Evolutionary conservation across 805 yeast species (phyloP), one percentile per base, ranked within the genome.

Genomic region (Dipodascus albidus): DNA sequence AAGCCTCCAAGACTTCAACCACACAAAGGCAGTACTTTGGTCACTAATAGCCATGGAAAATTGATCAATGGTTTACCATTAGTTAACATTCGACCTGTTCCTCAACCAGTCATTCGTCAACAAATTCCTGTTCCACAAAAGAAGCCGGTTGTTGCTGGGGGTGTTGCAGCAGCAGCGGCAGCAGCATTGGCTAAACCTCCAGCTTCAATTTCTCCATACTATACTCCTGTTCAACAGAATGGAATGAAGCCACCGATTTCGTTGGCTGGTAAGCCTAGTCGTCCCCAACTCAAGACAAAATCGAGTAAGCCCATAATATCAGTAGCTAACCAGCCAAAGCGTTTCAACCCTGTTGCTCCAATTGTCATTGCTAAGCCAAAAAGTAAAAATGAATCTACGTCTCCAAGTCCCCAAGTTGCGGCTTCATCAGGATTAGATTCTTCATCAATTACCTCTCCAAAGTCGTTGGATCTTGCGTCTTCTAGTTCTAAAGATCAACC

Each of bases 1-100:
- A 71, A 74, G 19, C 82, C 82, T 1, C 96, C 96, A 1, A 80
- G 79, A 60, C 63, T 87, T 47, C 83, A 82, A 52, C 82, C 88
- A 0, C 85, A 81, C 62, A 81, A 81, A 56, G 44, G 44, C 3
- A 38, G 4, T 6, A 38, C 44, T 75, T 23, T 22, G n/a, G 31
- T 47, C 4, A 23, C 49, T 8, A 15, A 22, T 4, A 21, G 27
- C n/a, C 23, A 47, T 6, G 49, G 24, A 22, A 21, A 22, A n/a
- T 27, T 47, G 23, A 27, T 24, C 44, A 49, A 27, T 24, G 38
- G 51, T 8, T 21, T 20, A 20, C 31, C 41, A n/a, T 9, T 3
- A 8, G 17, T 24, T 14, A 24, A 19, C 47, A 24, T 23, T 24
- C 48, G 41, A 22, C 51, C 41, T 22, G 48, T 14, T 33, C 54